phyloP scores from a whole-genome alignment of 1,284 basidiomycete genomes.

The Moesziomyces globuligerus region DNA sequence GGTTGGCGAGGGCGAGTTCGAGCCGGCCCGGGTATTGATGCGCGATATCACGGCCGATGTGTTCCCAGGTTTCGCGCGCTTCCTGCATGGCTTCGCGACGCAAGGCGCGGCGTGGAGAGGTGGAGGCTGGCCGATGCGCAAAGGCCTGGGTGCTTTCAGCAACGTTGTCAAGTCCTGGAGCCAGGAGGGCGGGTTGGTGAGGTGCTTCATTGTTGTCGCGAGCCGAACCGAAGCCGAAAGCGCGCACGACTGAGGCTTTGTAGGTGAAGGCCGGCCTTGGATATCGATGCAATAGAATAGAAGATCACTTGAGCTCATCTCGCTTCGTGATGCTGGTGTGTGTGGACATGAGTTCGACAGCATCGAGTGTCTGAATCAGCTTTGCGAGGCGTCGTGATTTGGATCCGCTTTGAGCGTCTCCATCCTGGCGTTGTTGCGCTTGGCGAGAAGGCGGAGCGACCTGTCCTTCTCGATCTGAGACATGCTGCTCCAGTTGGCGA shows the following conservation, averaged over 20 bases:
- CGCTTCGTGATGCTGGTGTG: background rate
- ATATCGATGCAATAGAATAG: too few species aligned
- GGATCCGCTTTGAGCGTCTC: constrained; percentile 15
- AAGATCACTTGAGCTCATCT: too few species aligned
- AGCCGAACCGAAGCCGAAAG: background rate
- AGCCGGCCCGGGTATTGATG: constrained; percentile 23
- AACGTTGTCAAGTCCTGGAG: constrained; percentile 56
- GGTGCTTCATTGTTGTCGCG: constrained; percentile 58
- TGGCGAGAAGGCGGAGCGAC: constrained; percentile 50
- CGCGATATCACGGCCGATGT: constrained; percentile 56
- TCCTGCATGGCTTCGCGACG: constrained; percentile 40
- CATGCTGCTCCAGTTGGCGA: constrained; percentile 55
- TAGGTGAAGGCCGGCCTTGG: too few species aligned
- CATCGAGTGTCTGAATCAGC: too few species aligned
- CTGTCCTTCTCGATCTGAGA: constrained; percentile 51
- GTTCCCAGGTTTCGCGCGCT: constrained; percentile 60
- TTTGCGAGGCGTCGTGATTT: constrained; percentile 3
- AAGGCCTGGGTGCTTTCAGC: constrained; percentile 47
- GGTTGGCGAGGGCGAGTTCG: constrained; percentile 27
- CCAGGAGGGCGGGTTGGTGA: constrained; percentile 51
- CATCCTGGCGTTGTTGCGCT: constrained; percentile 56
- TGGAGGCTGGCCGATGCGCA: constrained; percentile 27
- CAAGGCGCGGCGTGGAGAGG: constrained; percentile 57
- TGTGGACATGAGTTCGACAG: background rate
- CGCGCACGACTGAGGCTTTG: background rate